A percentile compares a stretch with the other conserved stretches of the same genome.
Evolutionary conservation across 192 early-diverging fungal genomes (phyloP).

Genomic region (Podila epigama): DNA sequence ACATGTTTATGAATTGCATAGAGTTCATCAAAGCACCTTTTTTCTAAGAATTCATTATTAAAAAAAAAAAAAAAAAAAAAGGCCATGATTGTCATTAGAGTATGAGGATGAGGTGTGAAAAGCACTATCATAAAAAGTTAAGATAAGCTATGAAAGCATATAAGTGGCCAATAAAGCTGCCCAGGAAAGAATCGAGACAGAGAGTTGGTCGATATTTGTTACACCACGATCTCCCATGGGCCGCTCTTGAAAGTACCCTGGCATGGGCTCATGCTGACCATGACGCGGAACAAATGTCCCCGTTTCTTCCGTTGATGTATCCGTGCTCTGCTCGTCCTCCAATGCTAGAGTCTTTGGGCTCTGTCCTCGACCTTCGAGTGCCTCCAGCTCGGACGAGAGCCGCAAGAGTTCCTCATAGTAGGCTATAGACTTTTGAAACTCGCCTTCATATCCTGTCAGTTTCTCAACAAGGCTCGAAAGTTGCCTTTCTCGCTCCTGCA

Average conservation of each 20-base stretch:
- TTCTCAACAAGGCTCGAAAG: slow-evolving; percentile 16
- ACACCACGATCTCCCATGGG: background rate
- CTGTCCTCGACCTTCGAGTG: background rate
- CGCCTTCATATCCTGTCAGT: slow-evolving; percentile 18
- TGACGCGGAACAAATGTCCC: background rate
- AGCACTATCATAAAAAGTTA: too few species aligned
- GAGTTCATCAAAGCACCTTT: too few species aligned
- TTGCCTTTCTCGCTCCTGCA: slow-evolving; percentile 31
- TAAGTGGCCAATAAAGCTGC: slow-evolving; percentile 19
- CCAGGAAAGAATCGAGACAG: slow-evolving; percentile 35
- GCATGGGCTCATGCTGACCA: background rate
- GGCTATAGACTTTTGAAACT: slow-evolving; percentile 16
- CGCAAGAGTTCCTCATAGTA: slow-evolving; percentile 18
- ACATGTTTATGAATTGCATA: too few species aligned
- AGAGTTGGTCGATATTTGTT: slow-evolving; percentile 5
- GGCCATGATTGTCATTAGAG: too few species aligned
- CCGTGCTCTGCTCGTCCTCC: background rate
- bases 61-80: too few species aligned
- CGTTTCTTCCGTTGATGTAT: background rate
- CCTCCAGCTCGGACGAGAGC: slow-evolving; percentile 9
- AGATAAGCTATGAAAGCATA: slow-evolving; percentile 42
- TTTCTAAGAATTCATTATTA: too few species aligned
- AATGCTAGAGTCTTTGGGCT: background rate
- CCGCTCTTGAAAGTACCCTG: slow-evolving; percentile 7
- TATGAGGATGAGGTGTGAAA: too few species aligned